Evolutionary conservation across 169 alveolate genomes (phyloP), one percentile per base, ranked within the genome.

Genomic region (Cryptosporidium tyzzeri): DNA sequence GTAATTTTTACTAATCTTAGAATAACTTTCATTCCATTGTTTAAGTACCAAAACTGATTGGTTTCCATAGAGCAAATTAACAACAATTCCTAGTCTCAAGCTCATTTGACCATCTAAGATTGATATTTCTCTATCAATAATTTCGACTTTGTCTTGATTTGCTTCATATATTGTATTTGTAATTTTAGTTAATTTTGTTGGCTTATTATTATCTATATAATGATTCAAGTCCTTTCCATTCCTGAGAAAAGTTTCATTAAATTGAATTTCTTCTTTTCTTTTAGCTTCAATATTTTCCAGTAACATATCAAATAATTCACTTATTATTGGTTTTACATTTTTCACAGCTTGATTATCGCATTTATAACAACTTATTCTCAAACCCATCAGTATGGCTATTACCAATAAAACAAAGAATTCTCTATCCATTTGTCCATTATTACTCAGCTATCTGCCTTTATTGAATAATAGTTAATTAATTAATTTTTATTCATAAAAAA

Each of bases 231-330:
- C 51, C 1, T 35, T 16, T n/a, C 31, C 61, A 35, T 65, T 12
- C 51, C 33, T 0, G 1, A 37, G 16, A 5, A 73, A 23, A 18
- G 8, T 41, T 26, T 73, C 12, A 31, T 73, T 58, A 29, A 14
- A 8, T 0, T 73, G 26, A 12, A 0, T 35, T 14, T 73, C 68
- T 26, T 23, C 39, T 23, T 23, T 45, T 23, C 41, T 51, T 14
- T 73, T 73, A 1, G 39, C 31, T 39, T 73, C 86, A 18, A 73
- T 33, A 58, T 37, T 53, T 41, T 73, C 86, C 37, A 73, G 33
- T 33, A 73, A 73, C 86, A 73, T 53, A 37, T 73, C 86, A 59
- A 73, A 73, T 14, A 73, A 48, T 41, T 73, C 86, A 58, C 71
- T 31, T 37, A 73, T 59, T 31, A 73, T 33, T 51, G 86, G 86